Evolutionary conservation across 1,139 yeast genomes (phyloP).

Genomic region (Pichiaceae sp.): DNA sequence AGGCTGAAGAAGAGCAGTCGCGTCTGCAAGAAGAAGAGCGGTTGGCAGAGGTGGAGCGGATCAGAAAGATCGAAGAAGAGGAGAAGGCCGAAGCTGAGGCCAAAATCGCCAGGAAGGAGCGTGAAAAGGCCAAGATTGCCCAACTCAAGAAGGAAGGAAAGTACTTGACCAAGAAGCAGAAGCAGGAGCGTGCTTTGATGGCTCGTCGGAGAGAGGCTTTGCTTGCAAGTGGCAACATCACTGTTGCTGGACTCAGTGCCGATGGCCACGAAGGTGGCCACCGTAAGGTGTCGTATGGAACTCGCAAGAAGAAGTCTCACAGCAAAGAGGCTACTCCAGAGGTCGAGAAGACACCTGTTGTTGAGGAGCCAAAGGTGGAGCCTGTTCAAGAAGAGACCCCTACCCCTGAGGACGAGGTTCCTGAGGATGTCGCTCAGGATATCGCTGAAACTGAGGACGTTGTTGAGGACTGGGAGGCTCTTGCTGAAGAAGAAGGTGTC

Average conservation of each 20-base stretch:
- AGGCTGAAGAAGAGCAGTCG: conserved; percentile 65
- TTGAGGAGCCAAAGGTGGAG: conserved; percentile 2
- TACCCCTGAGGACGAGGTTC: conserved; percentile 38
- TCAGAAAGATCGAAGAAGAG: conserved; percentile 38
- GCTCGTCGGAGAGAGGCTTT: conserved; percentile 89
- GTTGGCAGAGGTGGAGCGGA: conserved; percentile 55
- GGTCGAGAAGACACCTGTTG: conserved; percentile 5
- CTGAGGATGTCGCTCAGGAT: conserved; percentile 16
- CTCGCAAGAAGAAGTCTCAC: conserved; percentile 50
- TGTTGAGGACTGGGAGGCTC: conserved; percentile 61
- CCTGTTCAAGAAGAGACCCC: conserved; percentile 22
- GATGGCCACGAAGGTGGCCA: conserved; percentile 36
- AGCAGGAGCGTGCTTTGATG: conserved; percentile 78
- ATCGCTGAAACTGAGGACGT: conserved; percentile 44
- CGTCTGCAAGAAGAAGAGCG: conserved; percentile 56
- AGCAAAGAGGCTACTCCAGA: conserved; percentile 17
- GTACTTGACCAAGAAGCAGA: conserved; percentile 82
- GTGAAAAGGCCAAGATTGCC: conserved; percentile 70
- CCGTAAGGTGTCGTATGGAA: conserved; percentile 67
- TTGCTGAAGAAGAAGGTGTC: conserved; percentile 43
- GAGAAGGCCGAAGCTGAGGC: conserved; percentile 62
- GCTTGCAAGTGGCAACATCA: conserved; percentile 64
- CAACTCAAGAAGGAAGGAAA: conserved; percentile 91
- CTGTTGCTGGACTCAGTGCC: conserved; percentile 60
- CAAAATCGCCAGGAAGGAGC: conserved; percentile 68